These are phyloP conservation scores for Asparagopsis taxiformis DNA, from an alignment of 31 red algal species.

Conservation along the genomic window DNA sequence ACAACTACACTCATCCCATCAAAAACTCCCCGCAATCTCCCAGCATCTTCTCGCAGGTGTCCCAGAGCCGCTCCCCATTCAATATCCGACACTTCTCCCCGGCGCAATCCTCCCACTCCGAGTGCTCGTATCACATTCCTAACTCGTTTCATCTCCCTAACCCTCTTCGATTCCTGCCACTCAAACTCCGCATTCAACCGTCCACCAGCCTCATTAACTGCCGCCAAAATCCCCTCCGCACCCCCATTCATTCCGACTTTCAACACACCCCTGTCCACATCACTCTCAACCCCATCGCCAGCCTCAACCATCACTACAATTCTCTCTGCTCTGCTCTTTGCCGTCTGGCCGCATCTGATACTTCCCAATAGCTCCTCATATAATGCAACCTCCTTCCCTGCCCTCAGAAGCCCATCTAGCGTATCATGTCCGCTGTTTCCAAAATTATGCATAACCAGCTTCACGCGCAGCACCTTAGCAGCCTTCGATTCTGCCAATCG, in stretches of 20 bases:
- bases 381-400: not conserved
- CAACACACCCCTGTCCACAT: constrained; percentile 28
- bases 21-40: constrained; percentile 22
- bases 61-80: constrained; percentile 34
- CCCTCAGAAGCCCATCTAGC: not conserved
- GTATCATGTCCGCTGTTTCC: not conserved
- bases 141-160: constrained; percentile 29
- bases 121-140: constrained; percentile 13
- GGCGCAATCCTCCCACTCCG: constrained; percentile 22
- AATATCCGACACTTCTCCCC: constrained; percentile 16
- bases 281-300: constrained; percentile 12
- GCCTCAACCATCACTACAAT: constrained; percentile 48
- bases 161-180: not conserved
- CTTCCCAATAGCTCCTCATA: not conserved
- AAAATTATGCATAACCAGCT: constrained; percentile 50
- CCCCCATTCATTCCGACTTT: constrained; percentile 13
- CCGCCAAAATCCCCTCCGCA: not conserved
- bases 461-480: constrained; percentile 23
- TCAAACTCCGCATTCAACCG: not conserved
- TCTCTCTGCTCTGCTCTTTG: too few species aligned
- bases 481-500: constrained; percentile 10
- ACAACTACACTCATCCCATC: constrained; percentile 37
- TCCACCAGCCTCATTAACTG: not conserved
- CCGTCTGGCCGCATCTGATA: too few species aligned
- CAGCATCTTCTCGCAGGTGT: constrained; percentile 14